Evolutionary conservation across 805 yeast genomes (phyloP).

Genomic region (Zygosaccharomyces lentus): DNA sequence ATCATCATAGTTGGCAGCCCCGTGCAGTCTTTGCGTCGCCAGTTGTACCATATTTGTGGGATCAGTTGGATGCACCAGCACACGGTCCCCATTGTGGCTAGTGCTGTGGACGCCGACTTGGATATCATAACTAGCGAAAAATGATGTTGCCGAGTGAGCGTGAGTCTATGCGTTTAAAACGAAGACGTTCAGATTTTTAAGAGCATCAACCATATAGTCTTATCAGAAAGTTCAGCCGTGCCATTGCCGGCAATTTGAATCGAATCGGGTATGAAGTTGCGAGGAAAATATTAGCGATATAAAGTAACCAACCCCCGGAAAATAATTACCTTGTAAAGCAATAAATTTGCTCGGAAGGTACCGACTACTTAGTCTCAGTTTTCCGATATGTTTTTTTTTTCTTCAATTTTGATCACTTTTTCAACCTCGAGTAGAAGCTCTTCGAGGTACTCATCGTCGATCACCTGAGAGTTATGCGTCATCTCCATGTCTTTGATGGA

Average conservation of each 20-base stretch:
- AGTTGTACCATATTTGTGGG: conserved; percentile 80
- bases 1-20: conserved; percentile 89
- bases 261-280: too few relatives aligned
- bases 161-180: too few relatives aligned
- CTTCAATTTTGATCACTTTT: neutral
- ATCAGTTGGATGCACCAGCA: conserved; percentile 89
- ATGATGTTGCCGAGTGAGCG: neutral
- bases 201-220: too few relatives aligned
- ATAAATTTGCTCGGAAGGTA: neutral
- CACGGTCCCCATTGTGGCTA: conserved; percentile 86
- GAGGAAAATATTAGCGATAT: too few relatives aligned
- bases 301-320: neutral
- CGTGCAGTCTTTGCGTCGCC: conserved; percentile 67
- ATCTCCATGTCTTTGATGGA: conserved; percentile 42
- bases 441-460: conserved; percentile 42
- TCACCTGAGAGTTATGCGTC: conserved; percentile 16
- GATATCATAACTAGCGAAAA: conserved; percentile 15
- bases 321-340: neutral
- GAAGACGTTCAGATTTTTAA: neutral
- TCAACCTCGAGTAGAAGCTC: conserved; percentile 34
- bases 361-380: neutral
- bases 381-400: neutral
- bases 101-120: conserved; percentile 57
- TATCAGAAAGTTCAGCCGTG: too few relatives aligned
- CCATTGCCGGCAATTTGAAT: too few relatives aligned